These are phyloP conservation scores for Monilinia fructigena DNA, from an alignment of 2,329 filamentous ascomycete species.

Conservation along the genomic window DNA sequence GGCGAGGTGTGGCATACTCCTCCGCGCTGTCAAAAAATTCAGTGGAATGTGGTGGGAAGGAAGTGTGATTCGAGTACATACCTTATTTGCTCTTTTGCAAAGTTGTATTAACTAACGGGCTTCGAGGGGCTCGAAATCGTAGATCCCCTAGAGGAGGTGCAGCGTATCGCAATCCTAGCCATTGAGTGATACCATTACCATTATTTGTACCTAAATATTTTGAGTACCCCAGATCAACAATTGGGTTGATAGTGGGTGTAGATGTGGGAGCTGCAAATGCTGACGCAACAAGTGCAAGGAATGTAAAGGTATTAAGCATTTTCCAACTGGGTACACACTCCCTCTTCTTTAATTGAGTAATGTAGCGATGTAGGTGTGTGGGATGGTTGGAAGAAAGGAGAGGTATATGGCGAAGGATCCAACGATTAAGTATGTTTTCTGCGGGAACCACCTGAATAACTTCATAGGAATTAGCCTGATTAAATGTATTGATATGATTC, in stretches of 20 bases:
- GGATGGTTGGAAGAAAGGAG: background rate
- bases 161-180: constrained; percentile 74
- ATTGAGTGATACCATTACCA: constrained; percentile 61
- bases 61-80: constrained; percentile 25
- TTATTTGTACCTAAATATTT: constrained; percentile 59
- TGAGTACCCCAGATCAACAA: constrained; percentile 63
- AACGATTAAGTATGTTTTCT: background rate
- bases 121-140: constrained; percentile 65
- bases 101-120: constrained; percentile 48
- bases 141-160: constrained; percentile 64
- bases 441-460: background rate
- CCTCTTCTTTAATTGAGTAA: background rate
- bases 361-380: background rate
- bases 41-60: background rate
- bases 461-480: background rate
- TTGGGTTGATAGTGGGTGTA: constrained; percentile 17
- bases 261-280: constrained; percentile 10
- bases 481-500: background rate
- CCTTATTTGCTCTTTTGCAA: constrained; percentile 34
- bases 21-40: constrained; percentile 29
- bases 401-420: background rate
- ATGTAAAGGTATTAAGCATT: background rate
- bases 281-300: background rate
- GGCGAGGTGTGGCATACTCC: constrained; percentile 34
- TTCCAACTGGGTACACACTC: background rate